phyloP scores from a whole-genome alignment of 169 alveolate species.

The Plasmodium vinckei region DNA sequence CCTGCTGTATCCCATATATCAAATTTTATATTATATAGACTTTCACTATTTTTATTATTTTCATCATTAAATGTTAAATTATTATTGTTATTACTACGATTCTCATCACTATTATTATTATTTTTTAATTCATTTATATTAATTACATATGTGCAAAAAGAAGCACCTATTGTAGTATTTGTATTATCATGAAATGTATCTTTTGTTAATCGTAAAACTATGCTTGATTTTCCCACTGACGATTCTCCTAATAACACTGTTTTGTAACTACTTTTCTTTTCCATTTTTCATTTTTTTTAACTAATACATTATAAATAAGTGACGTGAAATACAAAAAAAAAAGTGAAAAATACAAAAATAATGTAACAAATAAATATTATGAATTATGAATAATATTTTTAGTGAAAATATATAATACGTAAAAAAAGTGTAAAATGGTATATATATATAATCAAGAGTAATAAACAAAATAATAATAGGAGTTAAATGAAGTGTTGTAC shows the following conservation, averaged over 20 bases:
- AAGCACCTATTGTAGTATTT: conserved; percentile 93
- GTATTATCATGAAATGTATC: conserved; percentile 92
- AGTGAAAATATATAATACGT: neutral
- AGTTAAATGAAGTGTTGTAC: neutral
- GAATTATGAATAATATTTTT: conserved; percentile 1
- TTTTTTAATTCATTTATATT: conserved; percentile 61
- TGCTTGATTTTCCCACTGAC: conserved; percentile 93
- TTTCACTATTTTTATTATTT: conserved; percentile 29
- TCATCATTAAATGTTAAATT: conserved; percentile 21
- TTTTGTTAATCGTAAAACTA: conserved; percentile 91
- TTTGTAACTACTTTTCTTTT: conserved; percentile 87
- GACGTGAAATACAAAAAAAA: conserved; percentile 12
- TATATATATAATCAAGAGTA: neutral
- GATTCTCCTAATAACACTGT: conserved; percentile 93
- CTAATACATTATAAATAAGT: conserved; percentile 23
- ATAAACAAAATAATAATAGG: conserved; percentile 4
- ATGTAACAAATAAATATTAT: neutral
- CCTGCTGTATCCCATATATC: conserved; percentile 96
- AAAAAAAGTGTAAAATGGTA: conserved; percentile 4
- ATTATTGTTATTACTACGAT: conserved; percentile 5
- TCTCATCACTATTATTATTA: conserved; percentile 20
- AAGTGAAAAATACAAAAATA: conserved; percentile 11
- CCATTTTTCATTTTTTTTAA: conserved; percentile 73
- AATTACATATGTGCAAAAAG: conserved; percentile 88
- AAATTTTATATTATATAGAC: conserved; percentile 82